Evolutionary conservation across 106 monocot species (phyloP).

Genomic region (Alisma plantagoaquatica): DNA sequence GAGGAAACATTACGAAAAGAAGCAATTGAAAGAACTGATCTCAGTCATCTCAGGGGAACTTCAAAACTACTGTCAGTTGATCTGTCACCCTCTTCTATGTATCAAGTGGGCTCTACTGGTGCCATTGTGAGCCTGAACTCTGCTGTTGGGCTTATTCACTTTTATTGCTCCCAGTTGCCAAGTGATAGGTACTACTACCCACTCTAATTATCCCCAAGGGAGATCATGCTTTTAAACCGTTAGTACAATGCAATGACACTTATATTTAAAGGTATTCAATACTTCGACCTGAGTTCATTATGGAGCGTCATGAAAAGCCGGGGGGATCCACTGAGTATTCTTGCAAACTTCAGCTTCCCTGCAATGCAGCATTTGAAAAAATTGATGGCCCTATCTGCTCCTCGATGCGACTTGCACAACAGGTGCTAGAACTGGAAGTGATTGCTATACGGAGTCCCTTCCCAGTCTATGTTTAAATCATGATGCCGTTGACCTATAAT

Average conservation of each 20-base stretch:
- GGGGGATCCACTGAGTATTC: conserved; percentile 76
- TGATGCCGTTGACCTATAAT: too few relatives aligned
- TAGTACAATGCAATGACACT: too few relatives aligned
- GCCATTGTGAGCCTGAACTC: conserved; percentile 97
- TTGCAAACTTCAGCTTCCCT: conserved; percentile 95
- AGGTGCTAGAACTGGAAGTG: too few relatives aligned
- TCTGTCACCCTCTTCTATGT: conserved; percentile 57
- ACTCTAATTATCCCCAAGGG: neutral
- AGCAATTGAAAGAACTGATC: conserved; percentile 96
- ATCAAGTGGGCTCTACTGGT: conserved; percentile 91
- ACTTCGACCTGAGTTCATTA: conserved; percentile 96
- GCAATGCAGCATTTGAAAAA: conserved; percentile 94
- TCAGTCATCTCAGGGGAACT: conserved; percentile 86
- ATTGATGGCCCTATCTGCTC: conserved; percentile 91
- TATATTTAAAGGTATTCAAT: conserved; percentile 96
- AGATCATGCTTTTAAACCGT: neutral
- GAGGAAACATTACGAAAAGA: conserved; percentile 98
- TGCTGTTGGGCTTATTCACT: conserved; percentile 95
- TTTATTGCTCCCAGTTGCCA: conserved; percentile 96
- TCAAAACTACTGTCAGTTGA: conserved; percentile 43
- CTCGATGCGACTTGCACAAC: conserved; percentile 94
- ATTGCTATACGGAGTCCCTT: too few relatives aligned
- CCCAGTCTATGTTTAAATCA: too few relatives aligned
- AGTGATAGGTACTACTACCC: conserved; percentile 60
- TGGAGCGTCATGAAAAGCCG: conserved; percentile 74